Percentiles rank a stretch among this genome's conserved stretches.
Evolutionary conservation across 2,329 filamentous ascomycete species (phyloP).

Genomic region (Botrytis sinoallii): DNA sequence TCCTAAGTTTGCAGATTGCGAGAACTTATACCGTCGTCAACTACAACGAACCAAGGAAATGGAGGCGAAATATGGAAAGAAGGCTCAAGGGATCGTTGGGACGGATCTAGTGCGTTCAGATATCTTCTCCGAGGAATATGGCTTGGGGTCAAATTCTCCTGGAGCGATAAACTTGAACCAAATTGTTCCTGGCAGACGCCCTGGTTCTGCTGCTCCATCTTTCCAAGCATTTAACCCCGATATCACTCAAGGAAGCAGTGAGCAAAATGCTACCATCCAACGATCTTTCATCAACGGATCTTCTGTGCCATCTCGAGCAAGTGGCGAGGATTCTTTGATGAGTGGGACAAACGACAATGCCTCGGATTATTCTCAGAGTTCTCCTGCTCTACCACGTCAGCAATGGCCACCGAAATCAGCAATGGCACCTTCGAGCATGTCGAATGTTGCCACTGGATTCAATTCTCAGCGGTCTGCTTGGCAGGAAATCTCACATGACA

Average conservation of each 20-base stretch:
- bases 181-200: constrained; percentile 52
- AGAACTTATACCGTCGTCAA: constrained; percentile 74
- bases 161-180: constrained; percentile 63
- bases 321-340: constrained; percentile 60
- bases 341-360: constrained; percentile 47
- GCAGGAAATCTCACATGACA: constrained; percentile 54
- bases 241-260: constrained; percentile 42
- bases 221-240: constrained; percentile 57
- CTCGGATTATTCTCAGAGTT: constrained; percentile 42
- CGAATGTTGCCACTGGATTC: constrained; percentile 36
- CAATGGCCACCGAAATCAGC: constrained; percentile 39
- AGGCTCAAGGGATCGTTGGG: constrained; percentile 22
- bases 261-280: constrained; percentile 35
- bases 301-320: constrained; percentile 43
- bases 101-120: constrained; percentile 47
- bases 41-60: constrained; percentile 60
- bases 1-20: constrained; percentile 70
- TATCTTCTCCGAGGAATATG: constrained; percentile 37
- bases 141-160: constrained; percentile 48
- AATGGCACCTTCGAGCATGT: constrained; percentile 42
- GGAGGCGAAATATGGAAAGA: constrained; percentile 55
- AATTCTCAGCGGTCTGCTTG: constrained; percentile 58
- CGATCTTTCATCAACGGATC: constrained; percentile 54
- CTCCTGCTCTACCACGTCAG: constrained; percentile 47
- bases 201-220: constrained; percentile 31